A percentile compares a stretch with the other conserved stretches of the same genome.
phyloP scores from a whole-genome alignment of 169 alveolate genomes.

The Plasmodium falciparum region DNA sequence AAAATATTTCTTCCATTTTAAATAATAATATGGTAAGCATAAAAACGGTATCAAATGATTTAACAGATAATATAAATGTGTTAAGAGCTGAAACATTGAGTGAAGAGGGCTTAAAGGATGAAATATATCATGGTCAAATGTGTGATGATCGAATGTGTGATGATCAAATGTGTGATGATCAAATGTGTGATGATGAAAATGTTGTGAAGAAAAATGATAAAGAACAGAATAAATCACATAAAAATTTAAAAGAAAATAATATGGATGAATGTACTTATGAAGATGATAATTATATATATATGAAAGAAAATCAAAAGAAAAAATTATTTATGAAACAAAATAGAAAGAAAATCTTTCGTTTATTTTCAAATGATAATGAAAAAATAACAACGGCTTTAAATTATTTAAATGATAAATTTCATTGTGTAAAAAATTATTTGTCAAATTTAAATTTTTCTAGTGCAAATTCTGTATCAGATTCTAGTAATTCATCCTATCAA shows the following conservation, averaged over 20 bases:
- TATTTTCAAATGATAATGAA: constrained; percentile 31
- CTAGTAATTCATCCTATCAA: not conserved
- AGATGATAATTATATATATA: constrained; percentile 10
- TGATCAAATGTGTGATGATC: no score
- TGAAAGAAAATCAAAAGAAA: constrained; percentile 18
- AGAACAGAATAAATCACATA: not conserved
- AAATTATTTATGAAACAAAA: constrained; percentile 33
- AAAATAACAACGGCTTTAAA: constrained; percentile 20
- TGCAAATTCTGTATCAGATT: constrained; percentile 3
- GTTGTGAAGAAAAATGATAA: not conserved
- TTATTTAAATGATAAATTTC: constrained; percentile 44
- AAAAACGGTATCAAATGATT: no score
- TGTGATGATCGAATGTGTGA: no score
- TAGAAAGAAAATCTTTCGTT: constrained; percentile 47
- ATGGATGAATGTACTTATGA: not conserved
- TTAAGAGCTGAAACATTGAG: not conserved
- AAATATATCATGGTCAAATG: not conserved
- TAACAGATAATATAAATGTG: not conserved
- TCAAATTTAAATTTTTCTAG: constrained; percentile 22
- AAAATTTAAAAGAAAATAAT: not conserved
- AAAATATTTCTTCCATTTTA: no score
- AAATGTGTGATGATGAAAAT: not conserved
- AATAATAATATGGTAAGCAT: no score
- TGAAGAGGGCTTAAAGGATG: not conserved
- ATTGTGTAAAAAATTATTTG: constrained; percentile 34